Conservation (phyloP, 2,329 filamentous ascomycete species). For the Microdochium trichocladiopsis region DNA sequence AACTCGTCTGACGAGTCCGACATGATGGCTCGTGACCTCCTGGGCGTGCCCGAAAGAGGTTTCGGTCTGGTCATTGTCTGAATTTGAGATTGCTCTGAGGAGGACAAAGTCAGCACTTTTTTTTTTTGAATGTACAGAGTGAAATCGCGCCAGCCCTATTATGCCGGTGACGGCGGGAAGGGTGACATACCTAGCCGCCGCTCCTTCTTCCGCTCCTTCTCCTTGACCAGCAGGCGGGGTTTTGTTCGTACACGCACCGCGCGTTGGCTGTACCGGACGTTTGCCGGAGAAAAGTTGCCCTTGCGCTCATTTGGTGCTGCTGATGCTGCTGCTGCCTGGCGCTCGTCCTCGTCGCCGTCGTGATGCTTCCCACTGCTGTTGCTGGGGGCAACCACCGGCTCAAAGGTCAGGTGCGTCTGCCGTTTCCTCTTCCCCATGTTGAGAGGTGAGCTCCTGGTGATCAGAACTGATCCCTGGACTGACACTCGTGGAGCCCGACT, state of each 20-base stretch:
- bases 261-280: neutral
- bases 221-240: neutral
- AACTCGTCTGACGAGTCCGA: conserved; percentile 16
- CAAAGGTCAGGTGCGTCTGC: conserved; percentile 22
- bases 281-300: conserved; percentile 2
- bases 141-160: too few relatives aligned
- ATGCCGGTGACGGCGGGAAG: too few relatives aligned
- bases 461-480: too few relatives aligned
- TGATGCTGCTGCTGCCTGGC: neutral
- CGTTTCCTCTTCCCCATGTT: conserved; percentile 10
- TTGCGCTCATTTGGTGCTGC: too few relatives aligned
- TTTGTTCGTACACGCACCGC: neutral
- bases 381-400: conserved; percentile 13
- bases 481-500: too few relatives aligned
- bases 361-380: conserved; percentile 12
- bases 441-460: too few relatives aligned
- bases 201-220: conserved; percentile 11
- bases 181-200: conserved; percentile 14
- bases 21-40: neutral
- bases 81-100: neutral
- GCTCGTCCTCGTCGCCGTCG: neutral
- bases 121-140: too few relatives aligned
- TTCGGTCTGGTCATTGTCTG: neutral
- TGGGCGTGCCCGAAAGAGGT: neutral
- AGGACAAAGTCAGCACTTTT: neutral